Evolutionary conservation across 2,329 filamentous ascomycete species (phyloP).

Genomic region (Clarireedia sp.): DNA sequence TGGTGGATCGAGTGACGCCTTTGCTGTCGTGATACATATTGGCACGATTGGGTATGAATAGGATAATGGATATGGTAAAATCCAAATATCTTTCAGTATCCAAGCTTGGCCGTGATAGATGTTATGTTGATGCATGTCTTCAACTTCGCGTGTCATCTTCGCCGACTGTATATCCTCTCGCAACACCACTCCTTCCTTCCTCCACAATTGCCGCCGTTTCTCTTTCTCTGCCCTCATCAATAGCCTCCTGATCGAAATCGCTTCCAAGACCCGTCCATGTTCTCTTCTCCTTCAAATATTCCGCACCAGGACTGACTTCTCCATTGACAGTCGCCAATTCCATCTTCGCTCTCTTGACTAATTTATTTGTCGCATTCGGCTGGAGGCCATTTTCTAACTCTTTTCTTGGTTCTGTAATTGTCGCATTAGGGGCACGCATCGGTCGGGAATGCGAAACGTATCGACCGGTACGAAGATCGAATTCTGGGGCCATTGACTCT

Average conservation of each 20-base stretch:
- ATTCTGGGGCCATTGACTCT: constrained; percentile 78
- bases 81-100: too few species aligned
- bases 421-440: constrained; percentile 40
- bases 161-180: constrained; percentile 78
- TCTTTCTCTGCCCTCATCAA: constrained; percentile 36
- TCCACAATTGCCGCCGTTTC: constrained; percentile 60
- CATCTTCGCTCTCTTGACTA: constrained; percentile 57
- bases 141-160: constrained; percentile 35
- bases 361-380: constrained; percentile 35
- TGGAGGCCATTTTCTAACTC: constrained; percentile 24
- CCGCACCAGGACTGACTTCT: constrained; percentile 81
- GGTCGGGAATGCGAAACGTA: constrained; percentile 74
- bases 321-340: constrained; percentile 78
- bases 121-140: neutral
- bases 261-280: constrained; percentile 90
- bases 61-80: too few species aligned
- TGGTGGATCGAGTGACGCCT: neutral
- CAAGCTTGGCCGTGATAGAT: too few species aligned
- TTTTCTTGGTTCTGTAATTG: constrained; percentile 2
- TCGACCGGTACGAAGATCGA: constrained; percentile 80
- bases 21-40: neutral
- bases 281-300: constrained; percentile 71
- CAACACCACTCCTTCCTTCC: constrained; percentile 79
- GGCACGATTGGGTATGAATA: neutral
- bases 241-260: constrained; percentile 64